phyloP scores from a whole-genome alignment of 2,329 filamentous ascomycete genomes.

The Microascus cirrosus region DNA sequence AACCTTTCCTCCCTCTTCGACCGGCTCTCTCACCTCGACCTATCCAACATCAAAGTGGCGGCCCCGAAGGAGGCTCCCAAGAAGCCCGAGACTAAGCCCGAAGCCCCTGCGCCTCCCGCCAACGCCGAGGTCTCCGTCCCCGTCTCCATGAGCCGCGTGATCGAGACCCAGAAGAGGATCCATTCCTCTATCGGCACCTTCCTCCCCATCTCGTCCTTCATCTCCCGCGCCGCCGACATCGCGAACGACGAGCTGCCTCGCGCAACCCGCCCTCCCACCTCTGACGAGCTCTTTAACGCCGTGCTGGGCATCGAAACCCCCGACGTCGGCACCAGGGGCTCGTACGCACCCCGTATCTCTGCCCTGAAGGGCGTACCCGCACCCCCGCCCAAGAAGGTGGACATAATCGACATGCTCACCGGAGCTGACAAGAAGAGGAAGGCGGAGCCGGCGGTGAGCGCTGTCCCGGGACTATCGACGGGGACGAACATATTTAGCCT shows the following conservation, averaged over 20 bases:
- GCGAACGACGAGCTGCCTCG: conserved; percentile 82
- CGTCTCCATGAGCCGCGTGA: conserved; percentile 67
- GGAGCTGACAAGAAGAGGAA: conserved; percentile 19
- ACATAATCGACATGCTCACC: conserved; percentile 76
- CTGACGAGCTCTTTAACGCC: conserved; percentile 81
- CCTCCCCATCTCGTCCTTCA: conserved; percentile 76
- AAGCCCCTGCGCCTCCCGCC: conserved; percentile 26
- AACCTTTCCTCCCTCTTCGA: conserved; percentile 60
- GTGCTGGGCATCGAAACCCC: conserved; percentile 53
- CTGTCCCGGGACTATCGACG: conserved; percentile 33
- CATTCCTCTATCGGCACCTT: conserved; percentile 67
- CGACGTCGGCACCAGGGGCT: conserved; percentile 40
- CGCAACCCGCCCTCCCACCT: conserved; percentile 47
- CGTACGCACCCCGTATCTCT: conserved; percentile 62
- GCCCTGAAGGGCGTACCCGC: conserved; percentile 38
- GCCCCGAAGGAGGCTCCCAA: conserved; percentile 31
- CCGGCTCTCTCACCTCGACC: conserved; percentile 73
- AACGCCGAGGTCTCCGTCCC: conserved; percentile 56
- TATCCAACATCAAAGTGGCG: conserved; percentile 88
- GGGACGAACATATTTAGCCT: conserved; percentile 73
- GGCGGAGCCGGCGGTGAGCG: conserved; percentile 15
- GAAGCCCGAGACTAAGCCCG: conserved; percentile 23
- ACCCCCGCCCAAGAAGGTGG: conserved; percentile 26
- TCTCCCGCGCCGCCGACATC: conserved; percentile 71
- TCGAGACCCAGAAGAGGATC: conserved; percentile 72